Conservation (phyloP, 2,329 filamentous ascomycete genomes). For the Boeremia lycopersici region DNA sequence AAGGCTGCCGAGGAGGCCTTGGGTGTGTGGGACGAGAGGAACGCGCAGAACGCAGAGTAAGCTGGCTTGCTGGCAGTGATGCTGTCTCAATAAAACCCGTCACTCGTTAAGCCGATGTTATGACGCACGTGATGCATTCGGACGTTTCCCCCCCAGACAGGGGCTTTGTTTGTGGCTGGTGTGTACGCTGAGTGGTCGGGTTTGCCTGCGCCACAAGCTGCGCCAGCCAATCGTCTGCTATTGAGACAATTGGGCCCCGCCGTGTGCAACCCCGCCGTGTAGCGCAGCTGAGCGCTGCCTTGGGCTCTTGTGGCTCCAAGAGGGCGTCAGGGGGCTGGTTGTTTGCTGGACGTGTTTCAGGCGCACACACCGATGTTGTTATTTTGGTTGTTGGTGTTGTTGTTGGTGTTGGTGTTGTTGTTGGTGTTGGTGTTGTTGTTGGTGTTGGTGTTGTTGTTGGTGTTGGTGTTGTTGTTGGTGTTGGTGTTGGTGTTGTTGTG, state of each 20-base stretch:
- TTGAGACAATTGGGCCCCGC: too few species aligned
- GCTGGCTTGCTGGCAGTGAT: background rate
- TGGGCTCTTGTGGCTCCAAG: background rate
- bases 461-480: too few species aligned
- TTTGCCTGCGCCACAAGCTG: too few species aligned
- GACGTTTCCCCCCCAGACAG: background rate
- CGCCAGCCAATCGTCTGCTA: too few species aligned
- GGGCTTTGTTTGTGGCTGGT: background rate
- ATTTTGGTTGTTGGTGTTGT: background rate
- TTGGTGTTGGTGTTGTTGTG: too few species aligned
- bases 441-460: too few species aligned
- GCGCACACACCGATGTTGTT: slow-evolving; percentile 1
- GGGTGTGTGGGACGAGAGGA: slow-evolving; percentile 75
- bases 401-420: background rate
- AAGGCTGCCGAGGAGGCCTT: slow-evolving; percentile 90
- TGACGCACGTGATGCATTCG: too few species aligned
- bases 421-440: too few species aligned
- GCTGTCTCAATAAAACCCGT: slow-evolving; percentile 8
- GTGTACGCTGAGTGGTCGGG: too few species aligned
- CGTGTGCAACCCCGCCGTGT: too few species aligned
- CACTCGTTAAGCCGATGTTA: background rate
- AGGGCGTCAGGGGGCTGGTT: slow-evolving; percentile 6
- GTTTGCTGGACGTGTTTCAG: slow-evolving; percentile 11
- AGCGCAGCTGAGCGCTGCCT: too few species aligned
- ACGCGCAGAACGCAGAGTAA: slow-evolving; percentile 72